phyloP scores from a whole-genome alignment of 805 yeast genomes.

The Starmerella etchellsii region DNA sequence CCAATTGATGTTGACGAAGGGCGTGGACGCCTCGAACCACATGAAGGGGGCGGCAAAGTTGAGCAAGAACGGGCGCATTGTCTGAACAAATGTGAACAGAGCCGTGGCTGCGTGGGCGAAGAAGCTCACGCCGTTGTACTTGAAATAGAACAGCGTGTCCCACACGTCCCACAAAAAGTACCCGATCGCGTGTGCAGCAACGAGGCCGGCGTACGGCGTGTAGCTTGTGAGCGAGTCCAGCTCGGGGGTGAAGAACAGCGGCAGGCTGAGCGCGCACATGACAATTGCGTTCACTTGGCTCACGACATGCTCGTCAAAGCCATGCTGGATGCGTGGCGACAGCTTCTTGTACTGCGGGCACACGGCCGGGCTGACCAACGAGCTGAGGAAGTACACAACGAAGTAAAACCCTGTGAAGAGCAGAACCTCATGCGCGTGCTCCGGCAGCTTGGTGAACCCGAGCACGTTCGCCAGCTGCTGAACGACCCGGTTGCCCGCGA shows the following conservation, averaged over 20 bases:
- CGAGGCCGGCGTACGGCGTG: slow-evolving; percentile 64
- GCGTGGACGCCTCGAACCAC: slow-evolving; percentile 78
- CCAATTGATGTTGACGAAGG: slow-evolving; percentile 92
- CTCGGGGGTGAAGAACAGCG: slow-evolving; percentile 48
- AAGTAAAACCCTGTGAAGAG: slow-evolving; percentile 50
- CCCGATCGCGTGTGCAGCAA: slow-evolving; percentile 60
- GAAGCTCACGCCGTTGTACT: slow-evolving; percentile 69
- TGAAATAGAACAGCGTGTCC: slow-evolving; percentile 51
- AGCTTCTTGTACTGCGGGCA: slow-evolving; percentile 41
- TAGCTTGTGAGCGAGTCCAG: slow-evolving; percentile 53
- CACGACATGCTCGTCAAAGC: slow-evolving; percentile 84
- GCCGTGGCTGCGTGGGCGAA: slow-evolving; percentile 77
- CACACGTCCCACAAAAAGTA: slow-evolving; percentile 84
- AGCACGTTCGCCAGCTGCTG: slow-evolving; percentile 6
- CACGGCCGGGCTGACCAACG: slow-evolving; percentile 35
- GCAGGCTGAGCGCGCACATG: slow-evolving; percentile 47
- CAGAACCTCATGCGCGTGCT: slow-evolving; percentile 53
- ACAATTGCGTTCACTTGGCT: slow-evolving; percentile 72
- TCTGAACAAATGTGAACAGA: slow-evolving; percentile 50
- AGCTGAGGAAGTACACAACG: slow-evolving; percentile 37
- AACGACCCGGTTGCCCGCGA: slow-evolving; percentile 9
- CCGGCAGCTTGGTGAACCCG: slow-evolving; percentile 25
- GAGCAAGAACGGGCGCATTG: slow-evolving; percentile 61
- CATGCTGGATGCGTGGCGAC: slow-evolving; percentile 38
- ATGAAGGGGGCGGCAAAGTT: slow-evolving; percentile 75